Evolutionary conservation across 1,284 basidiomycete genomes (phyloP).

Genomic region (Ganoderma boninense): DNA sequence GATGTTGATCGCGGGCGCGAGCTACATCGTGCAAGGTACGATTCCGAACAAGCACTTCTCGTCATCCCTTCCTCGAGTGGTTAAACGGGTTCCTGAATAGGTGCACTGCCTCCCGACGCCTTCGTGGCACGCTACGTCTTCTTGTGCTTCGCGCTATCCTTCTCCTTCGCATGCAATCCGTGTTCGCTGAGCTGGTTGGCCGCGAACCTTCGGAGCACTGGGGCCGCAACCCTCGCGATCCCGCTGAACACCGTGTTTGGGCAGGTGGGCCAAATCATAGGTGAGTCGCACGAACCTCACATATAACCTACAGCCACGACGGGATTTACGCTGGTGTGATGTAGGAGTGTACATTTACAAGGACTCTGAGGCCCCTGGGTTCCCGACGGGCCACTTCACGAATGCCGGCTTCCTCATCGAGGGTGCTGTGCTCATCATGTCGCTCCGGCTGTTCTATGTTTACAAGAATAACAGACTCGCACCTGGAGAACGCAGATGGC

Average conservation of each 20-base stretch:
- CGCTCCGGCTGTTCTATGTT: conserved; percentile 30
- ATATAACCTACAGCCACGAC: neutral
- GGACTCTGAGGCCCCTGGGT: conserved; percentile 41
- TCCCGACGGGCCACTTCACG: conserved; percentile 46
- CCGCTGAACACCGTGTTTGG: conserved; percentile 46
- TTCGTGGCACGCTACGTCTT: conserved; percentile 43
- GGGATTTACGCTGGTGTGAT: neutral
- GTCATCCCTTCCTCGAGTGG: too few species aligned
- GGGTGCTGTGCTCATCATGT: conserved; percentile 32
- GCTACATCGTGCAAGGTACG: conserved; percentile 33
- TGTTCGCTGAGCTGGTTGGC: conserved; percentile 47
- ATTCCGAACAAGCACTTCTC: neutral
- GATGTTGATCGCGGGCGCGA: conserved; percentile 26
- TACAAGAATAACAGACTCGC: conserved; percentile 27
- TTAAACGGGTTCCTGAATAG: conserved; percentile 12
- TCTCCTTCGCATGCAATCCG: conserved; percentile 45
- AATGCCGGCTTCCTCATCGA: conserved; percentile 42
- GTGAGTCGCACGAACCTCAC: conserved; percentile 9
- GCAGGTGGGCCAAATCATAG: conserved; percentile 46
- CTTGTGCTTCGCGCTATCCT: conserved; percentile 43
- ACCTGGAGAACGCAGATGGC: conserved; percentile 29
- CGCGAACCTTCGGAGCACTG: conserved; percentile 42
- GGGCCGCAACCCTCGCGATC: conserved; percentile 44
- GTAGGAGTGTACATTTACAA: conserved; percentile 48
- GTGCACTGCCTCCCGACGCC: conserved; percentile 38